Evolutionary conservation across 2,329 filamentous ascomycete species (phyloP).

Genomic region (Aspergillus proliferans): DNA sequence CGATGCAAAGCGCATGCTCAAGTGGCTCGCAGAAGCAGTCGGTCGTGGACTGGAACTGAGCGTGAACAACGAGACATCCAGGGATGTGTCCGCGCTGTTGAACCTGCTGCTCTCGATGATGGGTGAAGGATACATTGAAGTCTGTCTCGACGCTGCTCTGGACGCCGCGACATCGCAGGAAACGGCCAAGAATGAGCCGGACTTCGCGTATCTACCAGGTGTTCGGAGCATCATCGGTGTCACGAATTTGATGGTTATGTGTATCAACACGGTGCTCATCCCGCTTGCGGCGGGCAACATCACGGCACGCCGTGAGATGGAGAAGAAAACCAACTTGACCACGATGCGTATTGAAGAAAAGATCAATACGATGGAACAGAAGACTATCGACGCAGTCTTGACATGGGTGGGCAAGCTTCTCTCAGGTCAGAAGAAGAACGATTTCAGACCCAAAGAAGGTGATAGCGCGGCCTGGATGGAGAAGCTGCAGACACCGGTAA

Average conservation of each 20-base stretch:
- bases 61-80: constrained; percentile 79
- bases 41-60: constrained; percentile 87
- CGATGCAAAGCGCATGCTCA: constrained; percentile 97
- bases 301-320: constrained; percentile 83
- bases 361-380: constrained; percentile 64
- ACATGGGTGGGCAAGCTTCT: constrained; percentile 71
- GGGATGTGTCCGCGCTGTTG: constrained; percentile 81
- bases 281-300: constrained; percentile 84
- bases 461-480: constrained; percentile 57
- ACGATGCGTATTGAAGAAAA: constrained; percentile 79
- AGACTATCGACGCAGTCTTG: constrained; percentile 64
- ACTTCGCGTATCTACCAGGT: constrained; percentile 73
- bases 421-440: constrained; percentile 73
- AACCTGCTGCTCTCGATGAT: constrained; percentile 79
- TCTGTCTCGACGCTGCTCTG: constrained; percentile 61
- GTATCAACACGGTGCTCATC: constrained; percentile 82
- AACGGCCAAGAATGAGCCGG: constrained; percentile 73
- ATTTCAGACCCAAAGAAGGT: constrained; percentile 82
- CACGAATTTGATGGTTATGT: constrained; percentile 86
- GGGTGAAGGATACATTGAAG: constrained; percentile 72
- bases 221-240: constrained; percentile 80
- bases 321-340: constrained; percentile 68
- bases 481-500: constrained; percentile 66
- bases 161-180: constrained; percentile 74
- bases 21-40: constrained; percentile 93